Base-by-base conservation (phyloP, 1,284 basidiomycete genomes). In the Malassezia sp. region DNA sequence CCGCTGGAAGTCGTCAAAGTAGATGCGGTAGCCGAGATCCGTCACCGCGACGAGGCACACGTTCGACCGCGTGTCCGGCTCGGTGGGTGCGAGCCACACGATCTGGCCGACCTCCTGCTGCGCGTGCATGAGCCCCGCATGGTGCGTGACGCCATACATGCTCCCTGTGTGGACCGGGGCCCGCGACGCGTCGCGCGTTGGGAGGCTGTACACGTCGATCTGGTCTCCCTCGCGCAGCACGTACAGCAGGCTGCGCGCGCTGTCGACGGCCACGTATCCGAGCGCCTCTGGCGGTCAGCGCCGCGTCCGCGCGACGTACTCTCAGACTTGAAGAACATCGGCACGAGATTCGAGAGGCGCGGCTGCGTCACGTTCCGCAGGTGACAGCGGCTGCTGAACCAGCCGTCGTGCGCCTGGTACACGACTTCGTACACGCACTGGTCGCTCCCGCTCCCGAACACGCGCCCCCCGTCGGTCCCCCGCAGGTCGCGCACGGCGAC, bases 381-480 rank as follows among this genome's bases (percentile, higher is more conserved):
- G 59, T 84, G 81, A 39, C 71, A 63, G 55, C 73, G 63, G 63
- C 86, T 87, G 45, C 81, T 84, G 73, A 95, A 91, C 89, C 89
- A 95, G 1, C 85, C 84, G 64, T 90, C 85, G 56, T 79, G 82
- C 53, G 85, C 81, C 63, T 88, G 84, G 71, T 97, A 97, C 63
- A 85, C 82, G 38, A 97, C 73, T 72, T 96, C 93, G 71, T 93
- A 95, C 32, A 96, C 72, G 65, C 83, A 82, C 17, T 87, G 86
- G 70, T 95, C 88, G 14, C 78, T 76, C 10, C 89, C 89, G 44
- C 78, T 53, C 79, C 90, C 84, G 72, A 97, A 95, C 57, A 96
- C 84, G 41, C 90, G 78, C 20, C 91, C 93, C 27, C 82, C 79
- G 17, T 76, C 69, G 1, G 84, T 88, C 9, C 85, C 84, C 44